Evolutionary conservation across 306 rosid species (phyloP).

Genomic region (Neltuma alba): DNA sequence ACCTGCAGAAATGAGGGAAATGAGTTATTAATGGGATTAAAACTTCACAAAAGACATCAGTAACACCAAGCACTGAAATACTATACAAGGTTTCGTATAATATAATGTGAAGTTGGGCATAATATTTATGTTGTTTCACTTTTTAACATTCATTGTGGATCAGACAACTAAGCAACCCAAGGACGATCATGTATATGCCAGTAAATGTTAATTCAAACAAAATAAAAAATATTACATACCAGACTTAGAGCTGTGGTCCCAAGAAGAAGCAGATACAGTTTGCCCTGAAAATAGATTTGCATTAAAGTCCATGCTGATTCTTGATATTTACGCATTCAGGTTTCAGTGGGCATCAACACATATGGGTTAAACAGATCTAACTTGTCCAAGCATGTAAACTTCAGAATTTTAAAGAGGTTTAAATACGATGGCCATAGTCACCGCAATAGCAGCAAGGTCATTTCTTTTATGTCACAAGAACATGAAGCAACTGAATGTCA

Average conservation of each 20-base stretch:
- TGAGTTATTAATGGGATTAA: slow-evolving; percentile 27
- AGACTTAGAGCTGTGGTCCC: slow-evolving; percentile 98
- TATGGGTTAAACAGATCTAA: slow-evolving; percentile 12
- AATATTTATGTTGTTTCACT: slow-evolving; percentile 4
- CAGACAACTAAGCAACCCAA: background rate
- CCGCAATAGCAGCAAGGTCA: slow-evolving; percentile 8
- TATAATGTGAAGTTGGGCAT: slow-evolving; percentile 13
- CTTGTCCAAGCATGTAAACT: background rate
- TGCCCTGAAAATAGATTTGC: slow-evolving; percentile 67
- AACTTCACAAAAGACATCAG: background rate
- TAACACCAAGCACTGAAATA: slow-evolving; percentile 18
- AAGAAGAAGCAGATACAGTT: slow-evolving; percentile 83
- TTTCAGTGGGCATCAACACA: slow-evolving; percentile 29
- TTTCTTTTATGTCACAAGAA: slow-evolving; percentile 4
- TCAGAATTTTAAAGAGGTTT: background rate
- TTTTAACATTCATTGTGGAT: slow-evolving; percentile 24
- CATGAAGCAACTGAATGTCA: slow-evolving; percentile 20
- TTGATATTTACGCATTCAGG: slow-evolving; percentile 15
- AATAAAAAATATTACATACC: slow-evolving; percentile 52
- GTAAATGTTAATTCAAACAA: slow-evolving; percentile 31
- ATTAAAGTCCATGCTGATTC: slow-evolving; percentile 23
- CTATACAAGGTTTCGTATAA: background rate
- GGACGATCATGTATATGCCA: slow-evolving; percentile 12
- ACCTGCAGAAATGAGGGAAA: slow-evolving; percentile 58
- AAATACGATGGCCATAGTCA: background rate